A percentile compares a stretch with the other conserved stretches of the same genome.
phyloP scores from a whole-genome alignment of 2,329 filamentous ascomycete species.

The Didymellaceae sp. region DNA sequence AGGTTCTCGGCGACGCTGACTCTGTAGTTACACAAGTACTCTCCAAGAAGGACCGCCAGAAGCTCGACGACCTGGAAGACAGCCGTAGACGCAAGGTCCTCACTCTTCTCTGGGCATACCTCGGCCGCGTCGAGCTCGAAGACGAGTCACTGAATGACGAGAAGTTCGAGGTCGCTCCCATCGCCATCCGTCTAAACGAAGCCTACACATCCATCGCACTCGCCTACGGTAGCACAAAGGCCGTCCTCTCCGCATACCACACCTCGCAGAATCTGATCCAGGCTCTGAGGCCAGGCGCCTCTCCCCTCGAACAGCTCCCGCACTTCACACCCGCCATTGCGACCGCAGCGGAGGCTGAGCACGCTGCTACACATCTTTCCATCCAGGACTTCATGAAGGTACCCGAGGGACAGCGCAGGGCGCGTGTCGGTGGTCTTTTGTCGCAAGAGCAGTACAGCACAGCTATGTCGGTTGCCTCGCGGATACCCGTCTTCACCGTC shows the following conservation, averaged over 20 bases:
- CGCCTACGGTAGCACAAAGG: slow-evolving; percentile 82
- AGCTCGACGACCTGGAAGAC: slow-evolving; percentile 80
- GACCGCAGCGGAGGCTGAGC: slow-evolving; percentile 73
- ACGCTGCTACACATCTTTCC: slow-evolving; percentile 67
- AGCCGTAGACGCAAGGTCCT: slow-evolving; percentile 83
- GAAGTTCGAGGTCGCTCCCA: slow-evolving; percentile 88
- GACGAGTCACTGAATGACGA: slow-evolving; percentile 78
- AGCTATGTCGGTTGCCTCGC: slow-evolving; percentile 77
- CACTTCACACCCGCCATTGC: slow-evolving; percentile 73
- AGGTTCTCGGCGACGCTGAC: slow-evolving; percentile 68
- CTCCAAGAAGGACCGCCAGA: slow-evolving; percentile 74
- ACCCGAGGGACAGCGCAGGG: slow-evolving; percentile 74
- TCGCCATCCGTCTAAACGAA: slow-evolving; percentile 83
- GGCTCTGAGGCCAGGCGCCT: slow-evolving; percentile 80
- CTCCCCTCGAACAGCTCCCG: slow-evolving; percentile 90
- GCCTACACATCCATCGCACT: slow-evolving; percentile 87
- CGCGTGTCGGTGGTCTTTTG: slow-evolving; percentile 73
- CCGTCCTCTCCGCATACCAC: slow-evolving; percentile 81
- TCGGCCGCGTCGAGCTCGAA: slow-evolving; percentile 84
- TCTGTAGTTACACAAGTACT: slow-evolving; percentile 65
- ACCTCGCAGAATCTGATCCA: slow-evolving; percentile 88
- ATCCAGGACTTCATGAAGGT: slow-evolving; percentile 90
- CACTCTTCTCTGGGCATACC: slow-evolving; percentile 91
- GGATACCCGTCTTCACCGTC: slow-evolving; percentile 83
- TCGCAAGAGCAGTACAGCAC: slow-evolving; percentile 77